Conservation (phyloP, 2,329 filamentous ascomycete genomes). For the Alternaria ethzedia region DNA sequence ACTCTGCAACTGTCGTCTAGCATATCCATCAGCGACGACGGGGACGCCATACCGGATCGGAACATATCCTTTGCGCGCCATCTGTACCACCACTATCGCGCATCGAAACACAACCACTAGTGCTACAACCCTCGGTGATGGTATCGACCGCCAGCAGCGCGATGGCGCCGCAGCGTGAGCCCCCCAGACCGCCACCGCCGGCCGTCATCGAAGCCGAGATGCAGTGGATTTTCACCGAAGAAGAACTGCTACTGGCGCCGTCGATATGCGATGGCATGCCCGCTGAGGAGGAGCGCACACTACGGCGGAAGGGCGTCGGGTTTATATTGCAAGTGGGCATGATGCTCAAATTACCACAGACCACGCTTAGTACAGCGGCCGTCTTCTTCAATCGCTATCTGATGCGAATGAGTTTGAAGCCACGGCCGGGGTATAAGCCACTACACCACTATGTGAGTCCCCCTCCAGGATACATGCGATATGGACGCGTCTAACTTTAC, state of each 20-base stretch:
- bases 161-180: conserved; percentile 34
- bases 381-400: conserved; percentile 97
- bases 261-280: conserved; percentile 83
- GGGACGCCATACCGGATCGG: not conserved
- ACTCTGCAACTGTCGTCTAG: not conserved
- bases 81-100: not conserved
- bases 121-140: conserved; percentile 25
- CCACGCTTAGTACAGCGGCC: conserved; percentile 88
- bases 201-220: conserved; percentile 63
- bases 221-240: conserved; percentile 90
- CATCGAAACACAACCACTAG: not conserved
- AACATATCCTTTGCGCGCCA: not conserved
- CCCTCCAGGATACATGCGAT: not conserved
- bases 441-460: conserved; percentile 77
- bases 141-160: conserved; percentile 33
- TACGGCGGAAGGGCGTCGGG: conserved; percentile 89
- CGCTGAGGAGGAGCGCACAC: conserved; percentile 76
- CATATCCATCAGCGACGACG: not conserved
- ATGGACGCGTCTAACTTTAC: conserved; percentile 9
- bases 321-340: conserved; percentile 96
- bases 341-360: conserved; percentile 87
- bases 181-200: conserved; percentile 47
- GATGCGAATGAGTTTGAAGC: conserved; percentile 84
- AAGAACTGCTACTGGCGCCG: conserved; percentile 82
- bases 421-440: conserved; percentile 69